A percentile compares a stretch with the other conserved stretches of the same genome.
Conservation (phyloP, 805 yeast genomes). For the Ogataea salicorniae region DNA sequence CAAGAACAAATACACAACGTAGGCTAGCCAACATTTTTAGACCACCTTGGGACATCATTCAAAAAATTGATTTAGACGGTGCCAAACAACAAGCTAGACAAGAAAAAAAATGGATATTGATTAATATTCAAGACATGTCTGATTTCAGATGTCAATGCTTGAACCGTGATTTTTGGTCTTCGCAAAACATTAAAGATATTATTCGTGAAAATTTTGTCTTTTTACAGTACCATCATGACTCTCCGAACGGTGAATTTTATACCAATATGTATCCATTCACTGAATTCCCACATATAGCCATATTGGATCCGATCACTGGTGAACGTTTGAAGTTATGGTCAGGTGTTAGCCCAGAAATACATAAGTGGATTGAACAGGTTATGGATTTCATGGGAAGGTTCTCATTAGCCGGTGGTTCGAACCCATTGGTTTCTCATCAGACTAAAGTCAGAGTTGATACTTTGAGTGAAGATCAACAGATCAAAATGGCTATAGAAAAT, state of each 20-base stretch:
- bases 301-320: slow-evolving; percentile 93
- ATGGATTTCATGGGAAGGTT: slow-evolving; percentile 62
- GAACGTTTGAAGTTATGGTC: slow-evolving; percentile 77
- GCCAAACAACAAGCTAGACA: slow-evolving; percentile 67
- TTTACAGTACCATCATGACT: slow-evolving; percentile 77
- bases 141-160: slow-evolving; percentile 86
- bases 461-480: slow-evolving; percentile 78
- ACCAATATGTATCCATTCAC: slow-evolving; percentile 65
- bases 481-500: slow-evolving; percentile 67
- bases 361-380: slow-evolving; percentile 61
- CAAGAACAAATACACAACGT: slow-evolving; percentile 43
- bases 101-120: slow-evolving; percentile 71
- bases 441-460: slow-evolving; percentile 56
- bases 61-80: slow-evolving; percentile 58
- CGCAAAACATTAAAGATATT: slow-evolving; percentile 53
- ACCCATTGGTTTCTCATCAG: slow-evolving; percentile 62
- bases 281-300: slow-evolving; percentile 82
- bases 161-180: slow-evolving; percentile 92
- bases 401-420: slow-evolving; percentile 55
- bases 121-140: slow-evolving; percentile 81
- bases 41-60: slow-evolving; percentile 91
- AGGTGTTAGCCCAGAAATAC: slow-evolving; percentile 54
- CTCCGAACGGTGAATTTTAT: slow-evolving; percentile 69
- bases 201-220: slow-evolving; percentile 71
- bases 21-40: slow-evolving; percentile 78